Evolutionary conservation across 1,284 basidiomycete genomes (phyloP), one percentile per base, ranked within the genome.

Genomic region (Boletus calvinii): DNA sequence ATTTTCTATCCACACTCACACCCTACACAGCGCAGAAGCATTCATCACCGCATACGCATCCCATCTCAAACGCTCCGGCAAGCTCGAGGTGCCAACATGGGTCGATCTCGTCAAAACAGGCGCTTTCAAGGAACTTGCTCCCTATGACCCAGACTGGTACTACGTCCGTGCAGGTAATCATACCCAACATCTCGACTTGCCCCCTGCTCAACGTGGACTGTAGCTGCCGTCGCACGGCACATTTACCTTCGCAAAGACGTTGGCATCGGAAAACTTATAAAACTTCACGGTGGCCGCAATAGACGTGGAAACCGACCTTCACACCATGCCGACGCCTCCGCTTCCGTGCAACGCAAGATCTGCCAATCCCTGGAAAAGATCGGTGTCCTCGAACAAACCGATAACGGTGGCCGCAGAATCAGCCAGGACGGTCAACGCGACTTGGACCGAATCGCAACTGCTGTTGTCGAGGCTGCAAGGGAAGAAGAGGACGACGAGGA

Each of bases 171-270:
- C 95, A 75, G 94, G 94, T 95, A 69, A 54, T 11, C 12, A 18
- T 39, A 68, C 34, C 17, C 0, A 20, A 17, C 31, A 85, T 69
- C 0, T n/a, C 26, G 6, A 40, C 24, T 35, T 22, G 0, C 18
- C 22, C 20, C 36, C 51, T 15, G 20, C 31, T 48, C 53, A 51
- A 52, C n/a, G 44, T 37, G 12, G 17, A 47, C 15, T 18, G 22
- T 32, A 95, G 96, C 96, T 70, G 93, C 96, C 59, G 79, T 99
- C 62, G 96, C 97, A 74, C 90, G 97, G 71, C 96, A 99, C 86
- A 95, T 99, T 78, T 99, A 99, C 85, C 90, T 99, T 72, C 93
- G 96, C 77, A 98, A 98, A 82, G 90, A 94, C 72, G 94, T 98
- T 67, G 96, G 96, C 72, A 86, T 98, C 61, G 96, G 96, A 67